Base-by-base conservation (phyloP, 2,329 filamentous ascomycete species). In the Calonectria pseudoreteaudii region DNA sequence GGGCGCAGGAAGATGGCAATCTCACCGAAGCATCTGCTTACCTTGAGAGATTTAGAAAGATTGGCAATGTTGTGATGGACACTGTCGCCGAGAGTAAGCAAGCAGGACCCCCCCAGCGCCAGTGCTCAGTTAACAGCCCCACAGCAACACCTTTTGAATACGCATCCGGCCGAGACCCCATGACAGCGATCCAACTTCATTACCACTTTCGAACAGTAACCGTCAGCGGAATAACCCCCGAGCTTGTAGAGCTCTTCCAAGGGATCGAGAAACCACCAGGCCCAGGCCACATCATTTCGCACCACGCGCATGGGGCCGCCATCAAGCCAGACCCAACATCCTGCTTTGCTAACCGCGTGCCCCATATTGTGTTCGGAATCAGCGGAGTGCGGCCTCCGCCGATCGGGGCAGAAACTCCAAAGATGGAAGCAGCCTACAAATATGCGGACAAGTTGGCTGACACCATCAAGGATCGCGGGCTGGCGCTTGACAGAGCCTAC, bases 251-350 rank as follows among this genome's bases (percentile, higher is more conserved):
- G 13, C 36, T 67, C 49, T 56, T 67, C 31, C 47, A 53, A 41
- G 65, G 38, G 13, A 38, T 53, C 23, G 30, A 67, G 23, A 26
- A 28, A 13, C 47, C 65, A 18, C 36, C 52, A 28, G 65, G 65
- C 4, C 65, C 65, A 3, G 38, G 65, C 14, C 65, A 67, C 34
- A 56, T 67, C 31, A 67, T 67, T 34, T 30, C 65, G 34, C 65
- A 67, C 44, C 13, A 67, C 34, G 65, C 65, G 14, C 65, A 67
- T 41, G 65, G 65, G 20, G 65, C 65, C 10, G 65, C 65, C n/a
- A 44, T 67, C 7, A 31, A 52, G 44, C 65, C 65, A 30, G 16
- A 53, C 23, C 34, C 47, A 20, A 14, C 13, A 30, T 67, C 65
- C 1, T 67, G 65, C 44, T 67, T 67, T 23, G 30, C 28, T 4